Conservation (phyloP, 495 filamentous ascomycete species). For the Hapsidospora chrysogenum region DNA sequence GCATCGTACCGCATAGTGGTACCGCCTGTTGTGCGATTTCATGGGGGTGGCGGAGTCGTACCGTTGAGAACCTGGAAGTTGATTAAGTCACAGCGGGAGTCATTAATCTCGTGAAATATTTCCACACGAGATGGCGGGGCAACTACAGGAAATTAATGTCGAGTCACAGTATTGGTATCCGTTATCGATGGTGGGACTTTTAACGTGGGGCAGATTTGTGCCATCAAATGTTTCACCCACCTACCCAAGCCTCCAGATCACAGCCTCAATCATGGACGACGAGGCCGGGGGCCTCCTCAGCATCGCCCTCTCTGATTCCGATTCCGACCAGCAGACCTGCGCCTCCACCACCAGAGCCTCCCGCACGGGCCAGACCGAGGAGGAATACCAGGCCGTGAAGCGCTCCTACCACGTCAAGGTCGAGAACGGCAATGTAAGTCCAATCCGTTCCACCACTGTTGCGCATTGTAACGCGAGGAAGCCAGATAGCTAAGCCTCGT, state of each 20-base stretch:
- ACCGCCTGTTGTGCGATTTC: too few species aligned
- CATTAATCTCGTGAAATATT: too few species aligned
- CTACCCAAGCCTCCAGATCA: neutral
- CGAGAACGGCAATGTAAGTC: conserved; percentile 27
- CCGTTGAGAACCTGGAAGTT: too few species aligned
- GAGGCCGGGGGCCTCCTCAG: conserved; percentile 2
- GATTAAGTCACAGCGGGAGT: too few species aligned
- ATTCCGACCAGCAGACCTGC: conserved; percentile 1
- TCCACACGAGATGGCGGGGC: too few species aligned
- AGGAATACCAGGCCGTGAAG: conserved; percentile 21
- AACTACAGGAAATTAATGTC: too few species aligned
- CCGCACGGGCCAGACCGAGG: conserved; percentile 23
- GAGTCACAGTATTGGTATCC: too few species aligned
- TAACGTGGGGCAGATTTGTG: too few species aligned
- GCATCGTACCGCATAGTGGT: too few species aligned
- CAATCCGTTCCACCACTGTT: neutral
- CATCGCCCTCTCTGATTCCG: conserved; percentile 2
- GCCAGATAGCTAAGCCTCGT: neutral
- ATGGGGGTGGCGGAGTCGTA: too few species aligned
- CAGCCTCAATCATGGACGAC: neutral
- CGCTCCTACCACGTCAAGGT: conserved; percentile 20
- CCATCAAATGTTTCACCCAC: neutral
- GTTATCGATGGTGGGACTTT: too few species aligned
- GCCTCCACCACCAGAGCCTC: neutral
- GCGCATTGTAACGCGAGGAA: neutral